Evolutionary conservation across 495 filamentous ascomycete genomes (phyloP).

Genomic region (Bacidia rubella): DNA sequence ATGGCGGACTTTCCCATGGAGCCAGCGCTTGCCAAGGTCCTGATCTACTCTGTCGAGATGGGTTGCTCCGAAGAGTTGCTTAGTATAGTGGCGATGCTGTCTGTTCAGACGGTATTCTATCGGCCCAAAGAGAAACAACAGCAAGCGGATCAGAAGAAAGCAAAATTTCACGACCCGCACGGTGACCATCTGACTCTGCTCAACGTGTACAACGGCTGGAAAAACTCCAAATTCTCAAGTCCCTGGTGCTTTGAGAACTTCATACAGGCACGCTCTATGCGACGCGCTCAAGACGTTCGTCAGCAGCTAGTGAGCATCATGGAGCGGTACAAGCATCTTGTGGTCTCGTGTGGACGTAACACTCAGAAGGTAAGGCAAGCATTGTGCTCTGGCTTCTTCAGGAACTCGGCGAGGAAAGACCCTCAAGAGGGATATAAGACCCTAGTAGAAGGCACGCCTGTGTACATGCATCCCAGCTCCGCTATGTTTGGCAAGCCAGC

Average conservation of each 20-base stretch:
- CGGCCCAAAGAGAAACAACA: conserved; percentile 92
- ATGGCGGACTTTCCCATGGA: conserved; percentile 98
- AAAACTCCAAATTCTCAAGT: conserved; percentile 60
- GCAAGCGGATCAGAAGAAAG: conserved; percentile 93
- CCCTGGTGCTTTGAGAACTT: conserved; percentile 98
- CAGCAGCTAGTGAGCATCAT: conserved; percentile 88
- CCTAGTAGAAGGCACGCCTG: conserved; percentile 83
- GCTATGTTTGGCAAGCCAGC: conserved; percentile 91
- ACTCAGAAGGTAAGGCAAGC: conserved; percentile 83
- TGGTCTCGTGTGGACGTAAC: conserved; percentile 74
- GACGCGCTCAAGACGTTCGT: conserved; percentile 79
- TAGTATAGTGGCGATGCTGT: conserved; percentile 90
- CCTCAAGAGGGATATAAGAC: conserved; percentile 86
- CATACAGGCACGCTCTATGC: conserved; percentile 81
- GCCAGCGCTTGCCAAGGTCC: conserved; percentile 73
- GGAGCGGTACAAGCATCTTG: conserved; percentile 66
- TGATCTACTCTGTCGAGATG: conserved; percentile 77
- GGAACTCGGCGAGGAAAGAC: conserved; percentile 88
- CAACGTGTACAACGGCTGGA: conserved; percentile 96
- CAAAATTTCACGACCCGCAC: conserved; percentile 89
- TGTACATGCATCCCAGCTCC: conserved; percentile 82
- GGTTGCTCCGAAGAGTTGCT: conserved; percentile 89
- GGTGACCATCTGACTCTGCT: conserved; percentile 90
- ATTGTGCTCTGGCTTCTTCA: conserved; percentile 87
- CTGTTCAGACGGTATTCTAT: conserved; percentile 74